Base-by-base conservation (phyloP, 352 stramenopile genomes). In the Albugo laibachii region DNA sequence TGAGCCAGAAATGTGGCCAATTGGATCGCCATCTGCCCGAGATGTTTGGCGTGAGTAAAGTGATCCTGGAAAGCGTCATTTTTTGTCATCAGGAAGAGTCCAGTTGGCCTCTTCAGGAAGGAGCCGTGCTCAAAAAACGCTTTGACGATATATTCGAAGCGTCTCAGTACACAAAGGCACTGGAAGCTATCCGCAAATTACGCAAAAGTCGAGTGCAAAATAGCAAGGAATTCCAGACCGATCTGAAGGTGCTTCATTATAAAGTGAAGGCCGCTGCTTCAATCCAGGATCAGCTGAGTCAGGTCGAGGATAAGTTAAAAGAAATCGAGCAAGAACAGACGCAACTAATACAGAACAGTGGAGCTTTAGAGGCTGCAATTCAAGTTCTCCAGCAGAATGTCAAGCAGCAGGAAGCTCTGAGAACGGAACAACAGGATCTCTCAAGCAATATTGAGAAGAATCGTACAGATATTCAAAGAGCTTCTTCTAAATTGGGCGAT, bases 91-190 rank as follows among this genome's bases (percentile, higher is more conserved):
- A 99, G 56, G 84, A 96, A 54, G 92, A 97, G 19, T 94, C 86
- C 11, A 97, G 93, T 41, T 99, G 96, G 96, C 96, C 96, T 13
- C 55, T 97, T 40, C 65, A 77, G 47, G 94, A 98, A 64, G 91
- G 93, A 13, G 80, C 83, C 0, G 89, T 97, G 47, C 64, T 99
- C 5, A 99, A 99, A 69, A 99, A 98, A 59, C 73, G 92, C 24
- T 99, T 99, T 57, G 96, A 99, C 64, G 94, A 98, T 54, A 99
- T 99, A 45, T 99, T 99, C 54, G 95, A 99, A 66, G 97, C 89
- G 6, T 94, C 93, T 0, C 63, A 93, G 15, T 99, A 99, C 62
- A 97, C 92, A 8, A 99, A 99, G 56, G 95, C 95, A 0, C 66
- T 99, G 14, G 94, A 98, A 24, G 87, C 83, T 0, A 97, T 99